phyloP scores from a whole-genome alignment of 2,329 filamentous ascomycete genomes.

The Colletotrichum destructivum region DNA sequence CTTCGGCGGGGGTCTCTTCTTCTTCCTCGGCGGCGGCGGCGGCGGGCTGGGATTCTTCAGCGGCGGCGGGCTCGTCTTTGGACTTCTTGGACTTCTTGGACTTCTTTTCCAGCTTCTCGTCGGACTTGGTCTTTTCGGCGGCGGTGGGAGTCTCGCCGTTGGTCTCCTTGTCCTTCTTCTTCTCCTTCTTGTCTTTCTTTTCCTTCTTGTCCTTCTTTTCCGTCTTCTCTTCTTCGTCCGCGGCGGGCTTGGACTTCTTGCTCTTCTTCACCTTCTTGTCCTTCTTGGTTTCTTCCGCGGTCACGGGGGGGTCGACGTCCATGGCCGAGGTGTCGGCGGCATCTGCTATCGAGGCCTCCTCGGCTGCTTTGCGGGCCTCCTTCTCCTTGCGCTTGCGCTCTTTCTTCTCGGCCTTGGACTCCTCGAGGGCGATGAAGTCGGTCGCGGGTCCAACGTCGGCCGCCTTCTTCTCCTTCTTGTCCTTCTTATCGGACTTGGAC shows the following conservation, averaged over 20 bases:
- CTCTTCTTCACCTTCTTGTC: slow-evolving; percentile 49
- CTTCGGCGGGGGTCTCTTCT: slow-evolving; percentile 34
- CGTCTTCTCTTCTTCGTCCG: slow-evolving; percentile 39
- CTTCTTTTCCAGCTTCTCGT: slow-evolving; percentile 44
- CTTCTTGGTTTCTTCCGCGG: slow-evolving; percentile 42
- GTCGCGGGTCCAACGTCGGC: slow-evolving; percentile 1
- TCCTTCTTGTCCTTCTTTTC: slow-evolving; percentile 50
- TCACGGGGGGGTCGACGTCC: slow-evolving; percentile 33
- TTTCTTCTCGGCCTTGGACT: slow-evolving; percentile 47
- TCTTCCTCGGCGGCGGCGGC: slow-evolving; percentile 30
- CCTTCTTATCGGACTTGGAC: slow-evolving; percentile 46
- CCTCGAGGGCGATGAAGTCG: slow-evolving; percentile 39
- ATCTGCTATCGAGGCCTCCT: slow-evolving; percentile 18
- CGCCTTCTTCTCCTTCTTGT: slow-evolving; percentile 44
- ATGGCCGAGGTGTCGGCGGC: slow-evolving; percentile 30
- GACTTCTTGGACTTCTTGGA: slow-evolving; percentile 55
- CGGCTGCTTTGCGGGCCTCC: slow-evolving; percentile 39
- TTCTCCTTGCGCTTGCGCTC: slow-evolving; percentile 50
- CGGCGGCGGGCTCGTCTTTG: slow-evolving; percentile 49
- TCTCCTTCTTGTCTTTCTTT: slow-evolving; percentile 47
- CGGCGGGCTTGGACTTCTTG: slow-evolving; percentile 39
- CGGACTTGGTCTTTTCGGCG: slow-evolving; percentile 15
- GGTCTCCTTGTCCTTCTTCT: slow-evolving; percentile 47
- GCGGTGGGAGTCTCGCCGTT: slow-evolving; percentile 49
- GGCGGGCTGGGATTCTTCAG: slow-evolving; percentile 10